Conservation (phyloP, 139 green algal species). For the Coelastrella sp. region DNA sequence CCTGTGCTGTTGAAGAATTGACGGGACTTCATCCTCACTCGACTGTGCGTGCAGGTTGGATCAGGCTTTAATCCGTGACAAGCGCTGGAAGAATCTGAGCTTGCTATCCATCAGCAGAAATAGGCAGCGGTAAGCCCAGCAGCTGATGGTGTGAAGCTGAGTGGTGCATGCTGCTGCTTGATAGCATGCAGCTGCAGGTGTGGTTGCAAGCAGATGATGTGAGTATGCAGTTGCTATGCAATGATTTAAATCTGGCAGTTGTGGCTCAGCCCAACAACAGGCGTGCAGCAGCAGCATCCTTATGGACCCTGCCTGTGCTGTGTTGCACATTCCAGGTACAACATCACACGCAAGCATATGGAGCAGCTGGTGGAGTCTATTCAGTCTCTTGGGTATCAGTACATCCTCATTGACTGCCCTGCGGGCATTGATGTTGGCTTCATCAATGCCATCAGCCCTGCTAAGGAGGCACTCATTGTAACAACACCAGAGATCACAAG, state of each 20-base stretch:
- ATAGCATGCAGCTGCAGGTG: no score
- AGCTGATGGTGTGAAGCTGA: background rate
- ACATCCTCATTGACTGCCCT: conserved; percentile 88
- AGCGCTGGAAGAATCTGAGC: conserved; percentile 90
- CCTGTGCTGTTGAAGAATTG: no score
- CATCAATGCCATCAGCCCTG: conserved; percentile 90
- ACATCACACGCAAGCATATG: conserved; percentile 88
- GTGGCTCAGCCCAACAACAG: no score
- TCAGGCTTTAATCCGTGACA: conserved; percentile 90
- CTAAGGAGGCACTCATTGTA: conserved; percentile 89
- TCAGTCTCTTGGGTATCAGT: conserved; percentile 83
- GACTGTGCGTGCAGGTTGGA: conserved; percentile 67
- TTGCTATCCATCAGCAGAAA: conserved; percentile 82
- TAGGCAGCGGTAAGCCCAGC: conserved; percentile 61
- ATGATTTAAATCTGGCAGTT: no score
- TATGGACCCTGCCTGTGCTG: background rate
- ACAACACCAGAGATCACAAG: conserved; percentile 94
- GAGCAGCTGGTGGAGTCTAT: conserved; percentile 84
- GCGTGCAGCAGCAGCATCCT: background rate
- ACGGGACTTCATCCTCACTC: no score
- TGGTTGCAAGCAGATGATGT: no score
- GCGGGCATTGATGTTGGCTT: conserved; percentile 93
- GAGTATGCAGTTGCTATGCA: no score
- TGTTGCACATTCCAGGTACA: conserved; percentile 68
- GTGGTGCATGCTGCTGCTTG: no score